Evolutionary conservation across 2,329 filamentous ascomycete genomes (phyloP).

Genomic region (Hymenoscyphus fraxineus): DNA sequence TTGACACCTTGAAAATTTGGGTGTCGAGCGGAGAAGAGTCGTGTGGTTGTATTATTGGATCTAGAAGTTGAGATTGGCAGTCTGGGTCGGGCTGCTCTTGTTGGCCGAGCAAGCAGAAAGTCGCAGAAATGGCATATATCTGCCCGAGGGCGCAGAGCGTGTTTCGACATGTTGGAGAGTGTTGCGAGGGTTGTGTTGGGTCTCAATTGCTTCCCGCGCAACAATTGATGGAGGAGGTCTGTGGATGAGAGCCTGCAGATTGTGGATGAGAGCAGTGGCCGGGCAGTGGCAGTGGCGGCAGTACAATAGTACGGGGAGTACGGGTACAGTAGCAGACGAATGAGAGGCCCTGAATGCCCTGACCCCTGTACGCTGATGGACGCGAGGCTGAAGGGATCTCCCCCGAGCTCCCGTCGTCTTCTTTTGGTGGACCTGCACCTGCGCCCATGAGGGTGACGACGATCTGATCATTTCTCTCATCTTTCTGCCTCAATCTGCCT

Average conservation of each 20-base stretch:
- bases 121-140: conserved; percentile 46
- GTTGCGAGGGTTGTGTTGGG: background rate
- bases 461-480: conserved; percentile 7
- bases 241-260: background rate
- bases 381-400: conserved; percentile 15
- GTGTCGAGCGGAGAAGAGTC: conserved; percentile 23
- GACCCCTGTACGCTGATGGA: conserved; percentile 9
- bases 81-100: conserved; percentile 15
- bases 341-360: background rate
- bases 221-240: background rate
- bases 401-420: too few species aligned
- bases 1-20: conserved; percentile 16
- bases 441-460: conserved; percentile 19
- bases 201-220: background rate
- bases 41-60: conserved; percentile 15
- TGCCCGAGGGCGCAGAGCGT: conserved; percentile 30
- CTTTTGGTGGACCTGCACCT: conserved; percentile 1
- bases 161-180: conserved; percentile 40
- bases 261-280: background rate
- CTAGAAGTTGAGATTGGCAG: conserved; percentile 18
- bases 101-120: conserved; percentile 29
- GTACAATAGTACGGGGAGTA: too few species aligned
- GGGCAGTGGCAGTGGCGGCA: too few species aligned
- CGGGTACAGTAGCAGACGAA: background rate
- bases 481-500: background rate